phyloP scores from a whole-genome alignment of 345 rosid genomes.

The Excoecaria cochinchinensis region DNA sequence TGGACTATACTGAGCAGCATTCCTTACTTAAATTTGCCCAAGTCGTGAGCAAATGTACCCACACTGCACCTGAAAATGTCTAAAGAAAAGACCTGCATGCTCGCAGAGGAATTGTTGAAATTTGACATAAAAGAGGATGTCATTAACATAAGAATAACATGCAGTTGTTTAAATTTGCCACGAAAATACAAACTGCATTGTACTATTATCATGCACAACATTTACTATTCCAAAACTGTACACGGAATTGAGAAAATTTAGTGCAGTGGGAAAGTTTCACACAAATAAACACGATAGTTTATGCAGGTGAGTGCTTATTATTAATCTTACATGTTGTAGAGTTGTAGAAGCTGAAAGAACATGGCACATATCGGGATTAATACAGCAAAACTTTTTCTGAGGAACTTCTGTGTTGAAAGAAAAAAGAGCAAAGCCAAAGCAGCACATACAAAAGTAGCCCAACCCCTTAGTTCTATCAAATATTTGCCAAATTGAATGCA shows the following conservation, averaged over 20 bases:
- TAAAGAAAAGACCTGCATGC: constrained; percentile 53
- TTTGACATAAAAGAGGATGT: constrained; percentile 11
- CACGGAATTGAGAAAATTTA: not conserved
- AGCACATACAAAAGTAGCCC: not conserved
- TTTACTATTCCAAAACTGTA: not conserved
- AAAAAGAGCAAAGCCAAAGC: not conserved
- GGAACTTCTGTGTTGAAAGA: not conserved
- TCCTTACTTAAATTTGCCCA: constrained; percentile 35
- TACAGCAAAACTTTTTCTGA: not conserved
- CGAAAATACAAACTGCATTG: not conserved
- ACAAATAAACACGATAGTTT: not conserved
- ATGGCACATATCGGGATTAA: not conserved
- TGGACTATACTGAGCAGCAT: constrained; percentile 25
- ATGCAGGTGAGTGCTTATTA: not conserved
- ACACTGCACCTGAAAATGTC: constrained; percentile 44
- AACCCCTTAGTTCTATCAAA: not conserved
- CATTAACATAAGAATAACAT: not conserved
- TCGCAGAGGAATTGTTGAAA: constrained; percentile 22
- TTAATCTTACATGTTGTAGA: not conserved
- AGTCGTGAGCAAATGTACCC: constrained; percentile 34
- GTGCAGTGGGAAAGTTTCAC: too few relatives aligned
- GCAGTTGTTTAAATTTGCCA: not conserved
- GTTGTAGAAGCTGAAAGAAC: not conserved
- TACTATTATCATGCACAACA: not conserved
- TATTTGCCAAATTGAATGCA: too few relatives aligned